Conservation (phyloP, 768 basidiomycete genomes). For the Plicaturopsis crispa region DNA sequence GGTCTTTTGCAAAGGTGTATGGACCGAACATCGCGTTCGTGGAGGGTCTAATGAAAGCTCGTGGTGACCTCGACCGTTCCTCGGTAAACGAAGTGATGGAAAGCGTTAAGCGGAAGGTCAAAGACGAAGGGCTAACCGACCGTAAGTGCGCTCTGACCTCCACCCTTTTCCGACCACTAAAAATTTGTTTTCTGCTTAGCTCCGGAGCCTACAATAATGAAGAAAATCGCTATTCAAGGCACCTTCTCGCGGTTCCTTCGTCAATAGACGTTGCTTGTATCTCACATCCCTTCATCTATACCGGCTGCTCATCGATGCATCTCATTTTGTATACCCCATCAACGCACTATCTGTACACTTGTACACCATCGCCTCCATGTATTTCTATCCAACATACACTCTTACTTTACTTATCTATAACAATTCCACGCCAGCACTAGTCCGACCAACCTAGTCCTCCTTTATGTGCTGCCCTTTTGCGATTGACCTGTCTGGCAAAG, state of each 20-base stretch:
- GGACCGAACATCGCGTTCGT: conserved; percentile 91
- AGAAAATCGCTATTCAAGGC: conserved; percentile 74
- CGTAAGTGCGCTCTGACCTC: conserved; percentile 42
- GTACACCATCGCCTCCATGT: conserved; percentile 15
- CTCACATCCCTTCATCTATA: conserved; percentile 4
- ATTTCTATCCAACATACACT: conserved; percentile 10
- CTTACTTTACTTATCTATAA: conserved; percentile 10
- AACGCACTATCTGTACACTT: conserved; percentile 4
- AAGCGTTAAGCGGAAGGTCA: conserved; percentile 85
- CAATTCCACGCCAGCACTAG: too few relatives aligned
- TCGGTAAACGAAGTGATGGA: conserved; percentile 90
- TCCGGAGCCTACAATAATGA: conserved; percentile 83
- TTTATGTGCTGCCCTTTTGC: conserved; percentile 29
- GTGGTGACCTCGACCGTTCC: conserved; percentile 88
- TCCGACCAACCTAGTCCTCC: too few relatives aligned
- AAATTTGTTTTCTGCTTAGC: conserved; percentile 33
- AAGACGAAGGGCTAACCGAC: conserved; percentile 77
- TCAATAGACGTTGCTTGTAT: conserved; percentile 12
- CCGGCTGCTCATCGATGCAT: not conserved
- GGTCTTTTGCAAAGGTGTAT: conserved; percentile 88
- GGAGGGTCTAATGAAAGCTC: conserved; percentile 81
- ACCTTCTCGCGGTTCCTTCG: conserved; percentile 72
- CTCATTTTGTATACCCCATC: conserved; percentile 1
- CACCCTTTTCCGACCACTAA: conserved; percentile 6
- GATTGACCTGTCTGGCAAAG: conserved; percentile 72